phyloP scores from a whole-genome alignment of 2,329 filamentous ascomycete species.

The Hansfordia pulvinata region DNA sequence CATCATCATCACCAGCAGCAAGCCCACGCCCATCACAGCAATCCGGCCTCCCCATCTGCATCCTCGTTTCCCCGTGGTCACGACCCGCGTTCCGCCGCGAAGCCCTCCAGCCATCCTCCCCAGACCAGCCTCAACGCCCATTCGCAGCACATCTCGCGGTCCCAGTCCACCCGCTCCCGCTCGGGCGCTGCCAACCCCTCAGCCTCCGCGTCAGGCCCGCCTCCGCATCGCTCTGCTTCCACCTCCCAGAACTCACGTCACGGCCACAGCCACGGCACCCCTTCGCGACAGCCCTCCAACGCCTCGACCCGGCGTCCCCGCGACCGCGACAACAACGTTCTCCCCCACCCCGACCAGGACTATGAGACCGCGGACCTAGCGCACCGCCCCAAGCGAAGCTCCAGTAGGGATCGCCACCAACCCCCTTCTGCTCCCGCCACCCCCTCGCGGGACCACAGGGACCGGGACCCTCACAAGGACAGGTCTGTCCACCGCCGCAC shows the following conservation, averaged over 20 bases:
- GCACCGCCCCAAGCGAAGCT: constrained; percentile 47
- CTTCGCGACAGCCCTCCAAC: constrained; percentile 21
- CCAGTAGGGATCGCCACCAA: constrained; percentile 45
- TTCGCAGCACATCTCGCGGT: too few species aligned
- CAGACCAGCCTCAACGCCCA: too few species aligned
- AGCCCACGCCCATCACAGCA: too few species aligned
- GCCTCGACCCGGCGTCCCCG: constrained; percentile 21
- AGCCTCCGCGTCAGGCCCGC: constrained; percentile 3
- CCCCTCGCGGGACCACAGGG: too few species aligned
- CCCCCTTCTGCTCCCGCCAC: constrained; percentile 37
- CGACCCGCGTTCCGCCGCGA: too few species aligned
- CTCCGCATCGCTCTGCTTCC: constrained; percentile 7
- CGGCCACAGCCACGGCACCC: constrained; percentile 18
- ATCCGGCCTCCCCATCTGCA: too few species aligned
- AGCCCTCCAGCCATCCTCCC: too few species aligned
- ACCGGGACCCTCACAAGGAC: too few species aligned
- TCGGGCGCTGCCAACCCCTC: constrained; percentile 2
- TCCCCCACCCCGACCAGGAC: constrained; percentile 53
- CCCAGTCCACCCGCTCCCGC: constrained; percentile 3
- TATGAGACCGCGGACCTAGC: constrained; percentile 59
- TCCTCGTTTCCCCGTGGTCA: too few species aligned
- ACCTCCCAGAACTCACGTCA: constrained; percentile 12
- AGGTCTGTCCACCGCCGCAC: constrained; percentile 31
- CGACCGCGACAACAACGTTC: constrained; percentile 27
- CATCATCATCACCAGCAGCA: too few species aligned